phyloP scores from a whole-genome alignment of 805 yeast species.

The Grigorovia yakushimaensis region DNA sequence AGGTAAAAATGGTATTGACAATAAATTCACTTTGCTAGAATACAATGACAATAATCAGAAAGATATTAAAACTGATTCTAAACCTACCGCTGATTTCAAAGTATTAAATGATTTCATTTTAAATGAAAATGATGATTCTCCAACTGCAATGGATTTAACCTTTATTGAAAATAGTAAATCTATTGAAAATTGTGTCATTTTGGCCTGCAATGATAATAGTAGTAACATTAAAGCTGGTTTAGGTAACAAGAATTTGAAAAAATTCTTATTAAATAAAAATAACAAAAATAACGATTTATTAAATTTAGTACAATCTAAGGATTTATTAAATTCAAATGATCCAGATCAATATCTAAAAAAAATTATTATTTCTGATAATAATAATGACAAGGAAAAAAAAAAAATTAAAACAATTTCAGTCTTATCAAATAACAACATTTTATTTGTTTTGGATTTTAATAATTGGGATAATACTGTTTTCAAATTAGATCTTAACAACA shows the following conservation, averaged over 20 bases:
- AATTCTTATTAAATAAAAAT: slow-evolving; percentile 25
- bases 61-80: slow-evolving; percentile 36
- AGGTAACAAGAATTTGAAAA: slow-evolving; percentile 59
- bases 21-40: slow-evolving; percentile 43
- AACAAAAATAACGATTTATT: slow-evolving; percentile 15
- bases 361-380: slow-evolving; percentile 37
- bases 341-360: slow-evolving; percentile 54
- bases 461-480: not conserved
- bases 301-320: slow-evolving; percentile 50
- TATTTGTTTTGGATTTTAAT: not conserved
- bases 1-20: slow-evolving; percentile 85
- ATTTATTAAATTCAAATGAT: slow-evolving; percentile 38
- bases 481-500: not conserved
- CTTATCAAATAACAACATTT: not conserved
- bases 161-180: slow-evolving; percentile 14
- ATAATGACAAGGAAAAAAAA: not conserved
- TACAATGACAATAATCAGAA: slow-evolving; percentile 36
- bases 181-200: slow-evolving; percentile 29
- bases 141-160: slow-evolving; percentile 60
- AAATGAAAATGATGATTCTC: slow-evolving; percentile 67
- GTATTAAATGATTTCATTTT: slow-evolving; percentile 42
- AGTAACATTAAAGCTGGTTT: slow-evolving; percentile 48
- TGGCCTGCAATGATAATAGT: slow-evolving; percentile 69
- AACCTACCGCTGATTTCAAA: slow-evolving; percentile 26
- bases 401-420: not conserved